Evolutionary conservation across 345 rosid species (phyloP).

Genomic region (Bruguiera gymnorhiza): DNA sequence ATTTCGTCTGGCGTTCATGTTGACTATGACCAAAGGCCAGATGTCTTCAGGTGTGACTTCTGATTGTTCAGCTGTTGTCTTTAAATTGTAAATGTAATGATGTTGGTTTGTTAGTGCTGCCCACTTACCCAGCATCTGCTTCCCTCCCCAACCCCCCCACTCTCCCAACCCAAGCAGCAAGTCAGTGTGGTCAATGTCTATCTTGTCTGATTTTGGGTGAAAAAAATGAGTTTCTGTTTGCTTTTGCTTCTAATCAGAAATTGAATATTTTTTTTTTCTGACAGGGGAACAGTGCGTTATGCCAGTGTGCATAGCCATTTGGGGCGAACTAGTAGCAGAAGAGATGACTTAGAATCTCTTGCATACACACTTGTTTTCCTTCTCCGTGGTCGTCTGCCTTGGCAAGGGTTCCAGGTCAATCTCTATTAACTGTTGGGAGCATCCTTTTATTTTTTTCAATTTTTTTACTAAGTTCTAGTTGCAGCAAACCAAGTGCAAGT

Average conservation of each 20-base stretch:
- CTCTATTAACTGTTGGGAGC: neutral
- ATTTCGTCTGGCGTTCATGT: slow-evolving; percentile 71
- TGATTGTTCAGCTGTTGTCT: too few relatives aligned
- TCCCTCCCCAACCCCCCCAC: too few relatives aligned
- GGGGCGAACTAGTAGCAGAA: slow-evolving; percentile 80
- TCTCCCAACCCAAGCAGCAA: too few relatives aligned
- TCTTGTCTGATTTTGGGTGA: too few relatives aligned
- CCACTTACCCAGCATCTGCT: too few relatives aligned
- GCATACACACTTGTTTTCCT: slow-evolving; percentile 81
- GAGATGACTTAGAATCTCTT: slow-evolving; percentile 85
- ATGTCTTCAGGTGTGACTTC: slow-evolving; percentile 58
- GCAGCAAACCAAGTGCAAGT: neutral
- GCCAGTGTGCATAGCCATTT: slow-evolving; percentile 90
- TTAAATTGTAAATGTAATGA: too few relatives aligned
- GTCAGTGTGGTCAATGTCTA: too few relatives aligned
- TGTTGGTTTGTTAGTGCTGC: too few relatives aligned
- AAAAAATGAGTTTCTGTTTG: too few relatives aligned
- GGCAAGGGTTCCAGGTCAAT: slow-evolving; percentile 84
- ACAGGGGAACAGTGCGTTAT: slow-evolving; percentile 82
- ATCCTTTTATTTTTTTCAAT: neutral
- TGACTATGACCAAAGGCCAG: slow-evolving; percentile 84
- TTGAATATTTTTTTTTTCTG: neutral
- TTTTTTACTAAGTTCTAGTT: neutral
- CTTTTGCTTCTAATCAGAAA: neutral
- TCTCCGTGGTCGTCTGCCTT: slow-evolving; percentile 72